Evolutionary conservation across 257 asterid species (phyloP).

Genomic region (Fraxinus excelsior): DNA sequence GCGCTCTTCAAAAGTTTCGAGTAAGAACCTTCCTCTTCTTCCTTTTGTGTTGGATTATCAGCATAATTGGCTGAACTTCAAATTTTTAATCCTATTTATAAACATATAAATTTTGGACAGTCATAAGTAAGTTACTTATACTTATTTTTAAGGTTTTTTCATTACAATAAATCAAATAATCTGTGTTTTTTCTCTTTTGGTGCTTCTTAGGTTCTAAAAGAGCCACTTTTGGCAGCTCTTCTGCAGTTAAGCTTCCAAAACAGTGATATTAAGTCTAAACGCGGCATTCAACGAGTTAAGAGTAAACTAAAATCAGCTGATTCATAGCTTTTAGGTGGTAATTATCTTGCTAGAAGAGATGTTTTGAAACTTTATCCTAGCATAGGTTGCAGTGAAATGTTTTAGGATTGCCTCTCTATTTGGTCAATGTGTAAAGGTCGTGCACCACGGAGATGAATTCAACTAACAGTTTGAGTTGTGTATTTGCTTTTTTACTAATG

Average conservation of each 20-base stretch:
- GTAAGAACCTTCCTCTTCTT: slow-evolving; percentile 39
- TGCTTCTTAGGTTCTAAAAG: slow-evolving; percentile 54
- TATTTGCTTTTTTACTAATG: background rate
- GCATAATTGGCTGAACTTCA: background rate
- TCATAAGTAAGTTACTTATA: background rate
- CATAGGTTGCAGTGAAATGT: slow-evolving; percentile 19
- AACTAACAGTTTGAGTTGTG: slow-evolving; percentile 6
- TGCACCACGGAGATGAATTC: slow-evolving; percentile 19
- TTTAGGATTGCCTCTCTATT: slow-evolving; percentile 21
- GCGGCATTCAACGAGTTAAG: slow-evolving; percentile 8
- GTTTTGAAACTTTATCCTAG: slow-evolving; percentile 15
- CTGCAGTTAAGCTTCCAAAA: slow-evolving; percentile 48
- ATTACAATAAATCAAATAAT: background rate
- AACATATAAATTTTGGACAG: background rate
- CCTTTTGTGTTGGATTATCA: background rate
- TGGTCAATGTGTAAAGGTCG: slow-evolving; percentile 7
- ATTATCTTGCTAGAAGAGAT: slow-evolving; percentile 20
- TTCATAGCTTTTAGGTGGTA: slow-evolving; percentile 26
- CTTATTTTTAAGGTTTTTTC: background rate
- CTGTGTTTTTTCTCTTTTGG: slow-evolving; percentile 5
- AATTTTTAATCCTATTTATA: background rate
- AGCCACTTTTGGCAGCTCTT: slow-evolving; percentile 47
- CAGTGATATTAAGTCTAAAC: slow-evolving; percentile 49
- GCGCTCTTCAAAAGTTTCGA: slow-evolving; percentile 61
- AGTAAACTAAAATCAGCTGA: slow-evolving; percentile 32